These are phyloP conservation scores for Macrotyloma uniflorum DNA, from an alignment of 306 rosid genomes.

Conservation along the genomic window DNA sequence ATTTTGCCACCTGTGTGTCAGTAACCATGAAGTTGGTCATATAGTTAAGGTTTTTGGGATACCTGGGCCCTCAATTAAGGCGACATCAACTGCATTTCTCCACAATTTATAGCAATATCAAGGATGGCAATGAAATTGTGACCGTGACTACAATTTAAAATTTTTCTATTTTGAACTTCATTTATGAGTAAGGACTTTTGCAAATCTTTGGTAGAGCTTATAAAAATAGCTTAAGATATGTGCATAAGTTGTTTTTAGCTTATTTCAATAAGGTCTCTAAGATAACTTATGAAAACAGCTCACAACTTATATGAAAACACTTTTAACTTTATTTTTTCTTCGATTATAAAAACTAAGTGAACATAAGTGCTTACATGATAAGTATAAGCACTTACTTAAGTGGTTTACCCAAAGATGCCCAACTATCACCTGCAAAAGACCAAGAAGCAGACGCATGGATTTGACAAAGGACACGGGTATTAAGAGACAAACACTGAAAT, in stretches of 20 bases:
- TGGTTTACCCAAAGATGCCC: neutral
- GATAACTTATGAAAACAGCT: neutral
- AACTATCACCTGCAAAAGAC: too few species aligned
- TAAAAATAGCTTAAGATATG: neutral
- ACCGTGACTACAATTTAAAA: neutral
- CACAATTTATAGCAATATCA: neutral
- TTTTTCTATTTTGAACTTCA: neutral
- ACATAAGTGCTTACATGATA: neutral
- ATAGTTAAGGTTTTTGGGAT: neutral
- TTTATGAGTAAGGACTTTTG: too few species aligned
- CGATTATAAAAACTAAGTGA: neutral
- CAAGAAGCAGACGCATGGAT: too few species aligned
- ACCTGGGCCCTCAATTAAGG: neutral
- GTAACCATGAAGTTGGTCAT: neutral
- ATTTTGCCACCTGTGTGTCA: too few species aligned
- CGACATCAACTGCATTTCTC: neutral
- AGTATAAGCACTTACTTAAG: neutral
- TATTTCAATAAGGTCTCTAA: neutral
- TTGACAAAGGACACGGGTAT: too few species aligned
- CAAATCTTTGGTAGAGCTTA: neutral
- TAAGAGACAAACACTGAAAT: too few species aligned
- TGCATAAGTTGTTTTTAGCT: neutral
- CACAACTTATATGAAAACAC: neutral
- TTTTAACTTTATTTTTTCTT: neutral
- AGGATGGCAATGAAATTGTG: too few species aligned